phyloP scores from a whole-genome alignment of 805 yeast genomes.

The Maudiozyma bulderi region DNA sequence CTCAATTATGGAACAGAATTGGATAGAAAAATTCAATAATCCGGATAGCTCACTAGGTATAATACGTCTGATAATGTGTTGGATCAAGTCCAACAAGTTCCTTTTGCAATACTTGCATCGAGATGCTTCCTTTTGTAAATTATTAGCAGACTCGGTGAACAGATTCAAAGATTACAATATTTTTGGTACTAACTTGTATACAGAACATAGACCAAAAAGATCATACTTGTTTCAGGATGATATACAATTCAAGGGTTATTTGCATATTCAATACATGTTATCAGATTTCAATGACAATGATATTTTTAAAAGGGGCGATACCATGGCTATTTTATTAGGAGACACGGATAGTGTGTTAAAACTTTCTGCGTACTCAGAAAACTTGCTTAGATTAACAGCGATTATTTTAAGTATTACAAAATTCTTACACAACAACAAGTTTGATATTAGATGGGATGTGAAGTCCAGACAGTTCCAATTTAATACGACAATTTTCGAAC shows the following conservation, averaged over 20 bases:
- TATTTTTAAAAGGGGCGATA: slow-evolving; percentile 4
- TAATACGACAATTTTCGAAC: neutral
- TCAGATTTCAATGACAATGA: slow-evolving; percentile 12
- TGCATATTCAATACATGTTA: slow-evolving; percentile 6
- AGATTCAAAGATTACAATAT: slow-evolving; percentile 8
- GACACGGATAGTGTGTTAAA: neutral
- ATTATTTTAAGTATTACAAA: slow-evolving; percentile 8
- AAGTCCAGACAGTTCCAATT: neutral
- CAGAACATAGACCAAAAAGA: slow-evolving; percentile 7
- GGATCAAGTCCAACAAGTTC: slow-evolving; percentile 42
- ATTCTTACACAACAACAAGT: slow-evolving; percentile 8
- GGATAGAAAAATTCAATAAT: slow-evolving; percentile 9
- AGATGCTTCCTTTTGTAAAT: slow-evolving; percentile 20
- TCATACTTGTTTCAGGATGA: slow-evolving; percentile 13
- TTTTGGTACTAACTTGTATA: neutral
- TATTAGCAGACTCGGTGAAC: slow-evolving; percentile 21
- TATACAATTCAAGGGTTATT: slow-evolving; percentile 9
- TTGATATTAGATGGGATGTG: slow-evolving; percentile 7
- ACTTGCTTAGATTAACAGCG: slow-evolving; percentile 6
- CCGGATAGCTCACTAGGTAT: slow-evolving; percentile 22
- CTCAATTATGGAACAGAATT: slow-evolving; percentile 3
- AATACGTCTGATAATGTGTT: slow-evolving; percentile 42
- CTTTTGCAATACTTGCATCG: slow-evolving; percentile 29
- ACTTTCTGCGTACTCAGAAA: slow-evolving; percentile 5
- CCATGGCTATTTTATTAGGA: slow-evolving; percentile 7